Evolutionary conservation across 2,329 filamentous ascomycete species (phyloP).

Genomic region (Byssochlamys sp.): DNA sequence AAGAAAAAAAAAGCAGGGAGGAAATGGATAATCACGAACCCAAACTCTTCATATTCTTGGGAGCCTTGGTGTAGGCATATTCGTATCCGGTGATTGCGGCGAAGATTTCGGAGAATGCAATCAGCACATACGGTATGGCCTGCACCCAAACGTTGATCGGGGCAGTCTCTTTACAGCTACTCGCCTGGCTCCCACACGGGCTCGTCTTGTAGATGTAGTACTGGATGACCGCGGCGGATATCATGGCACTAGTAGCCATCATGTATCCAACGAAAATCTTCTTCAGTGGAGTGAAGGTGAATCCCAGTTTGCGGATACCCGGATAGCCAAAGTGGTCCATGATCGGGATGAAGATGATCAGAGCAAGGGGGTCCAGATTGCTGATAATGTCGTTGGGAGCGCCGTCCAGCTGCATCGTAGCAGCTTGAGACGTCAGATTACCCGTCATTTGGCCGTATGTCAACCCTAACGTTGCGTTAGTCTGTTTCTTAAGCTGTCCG

Average conservation of each 20-base stretch:
- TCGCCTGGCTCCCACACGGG: conserved; percentile 45
- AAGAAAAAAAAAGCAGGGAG: background rate
- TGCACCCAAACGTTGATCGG: conserved; percentile 39
- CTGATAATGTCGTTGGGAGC: conserved; percentile 69
- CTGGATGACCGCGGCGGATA: conserved; percentile 50
- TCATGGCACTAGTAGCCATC: conserved; percentile 52
- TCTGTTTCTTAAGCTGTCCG: background rate
- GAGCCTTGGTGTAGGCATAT: conserved; percentile 66
- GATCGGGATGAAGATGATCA: conserved; percentile 66
- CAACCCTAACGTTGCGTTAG: conserved; percentile 14
- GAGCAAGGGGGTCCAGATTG: conserved; percentile 65
- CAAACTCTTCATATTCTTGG: conserved; percentile 57
- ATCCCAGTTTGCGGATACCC: conserved; percentile 50
- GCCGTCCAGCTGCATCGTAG: conserved; percentile 55
- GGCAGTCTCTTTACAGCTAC: conserved; percentile 41
- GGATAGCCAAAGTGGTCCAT: conserved; percentile 62
- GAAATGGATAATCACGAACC: conserved; percentile 16
- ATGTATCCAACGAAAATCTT: conserved; percentile 63
- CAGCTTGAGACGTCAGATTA: conserved; percentile 48
- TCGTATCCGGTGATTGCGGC: conserved; percentile 61
- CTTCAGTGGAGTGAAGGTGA: conserved; percentile 66
- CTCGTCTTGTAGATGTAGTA: conserved; percentile 45
- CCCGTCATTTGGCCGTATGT: conserved; percentile 42
- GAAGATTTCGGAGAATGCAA: conserved; percentile 46
- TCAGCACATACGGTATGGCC: conserved; percentile 37